Percentiles rank a stretch among this genome's conserved stretches.
These are phyloP conservation scores for Termitomyces sp. DNA, from an alignment of 768 basidiomycete species.

Conservation along the genomic window DNA sequence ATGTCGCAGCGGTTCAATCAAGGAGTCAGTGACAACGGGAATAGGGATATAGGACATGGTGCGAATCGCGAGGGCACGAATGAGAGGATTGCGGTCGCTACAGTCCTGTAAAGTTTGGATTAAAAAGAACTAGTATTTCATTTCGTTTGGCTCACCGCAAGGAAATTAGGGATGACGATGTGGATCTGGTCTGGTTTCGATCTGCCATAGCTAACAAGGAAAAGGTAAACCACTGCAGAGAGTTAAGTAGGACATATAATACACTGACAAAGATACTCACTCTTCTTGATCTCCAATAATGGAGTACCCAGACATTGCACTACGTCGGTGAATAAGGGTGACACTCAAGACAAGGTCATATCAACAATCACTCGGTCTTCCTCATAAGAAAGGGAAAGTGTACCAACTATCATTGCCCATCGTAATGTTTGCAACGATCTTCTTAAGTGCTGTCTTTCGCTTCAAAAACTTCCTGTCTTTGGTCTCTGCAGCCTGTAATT, in stretches of 20 bases:
- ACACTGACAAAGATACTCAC: conserved; percentile 41
- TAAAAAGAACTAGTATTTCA: not conserved
- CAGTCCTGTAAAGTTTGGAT: conserved; percentile 65
- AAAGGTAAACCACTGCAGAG: conserved; percentile 89
- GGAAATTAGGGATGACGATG: conserved; percentile 85
- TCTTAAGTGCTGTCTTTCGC: conserved; percentile 93
- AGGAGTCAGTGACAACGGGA: conserved; percentile 77
- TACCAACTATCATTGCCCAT: conserved; percentile 98
- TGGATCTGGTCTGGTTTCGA: conserved; percentile 92
- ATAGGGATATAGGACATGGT: conserved; percentile 99
- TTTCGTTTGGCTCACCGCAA: conserved; percentile 54
- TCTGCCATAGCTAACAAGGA: conserved; percentile 94
- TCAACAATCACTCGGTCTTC: conserved; percentile 19
- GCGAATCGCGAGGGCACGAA: conserved; percentile 94
- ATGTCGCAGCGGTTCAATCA: conserved; percentile 88
- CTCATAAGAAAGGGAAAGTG: conserved; percentile 18
- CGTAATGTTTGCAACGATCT: conserved; percentile 98
- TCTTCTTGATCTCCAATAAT: conserved; percentile 97
- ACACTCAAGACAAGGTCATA: conserved; percentile 54
- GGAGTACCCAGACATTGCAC: conserved; percentile 95
- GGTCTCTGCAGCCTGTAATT: conserved; percentile 85
- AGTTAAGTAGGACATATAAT: not conserved
- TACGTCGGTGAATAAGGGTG: conserved; percentile 91
- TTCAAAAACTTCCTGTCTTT: conserved; percentile 97
- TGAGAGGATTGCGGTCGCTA: conserved; percentile 92